Percentiles rank a stretch among this genome's conserved stretches.
Conservation (phyloP, 768 basidiomycete species). For the Rhodotorula toruloides region DNA sequence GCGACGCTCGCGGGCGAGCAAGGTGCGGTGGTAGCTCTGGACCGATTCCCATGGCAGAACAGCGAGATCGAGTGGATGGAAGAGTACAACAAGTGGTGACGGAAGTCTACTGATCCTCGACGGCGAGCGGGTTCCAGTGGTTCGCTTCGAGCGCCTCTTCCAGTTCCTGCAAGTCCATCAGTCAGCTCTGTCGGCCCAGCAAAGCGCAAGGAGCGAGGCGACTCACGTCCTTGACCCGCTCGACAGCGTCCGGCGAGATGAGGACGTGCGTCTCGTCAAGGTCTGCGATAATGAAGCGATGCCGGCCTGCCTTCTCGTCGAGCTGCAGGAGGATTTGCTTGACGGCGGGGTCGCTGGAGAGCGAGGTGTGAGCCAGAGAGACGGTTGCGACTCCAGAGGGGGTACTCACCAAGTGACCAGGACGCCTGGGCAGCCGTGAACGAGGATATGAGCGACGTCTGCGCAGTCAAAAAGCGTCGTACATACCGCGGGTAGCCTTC, state of each 20-base stretch:
- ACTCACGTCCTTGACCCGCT: constrained; percentile 51
- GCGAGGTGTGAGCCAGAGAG: neutral
- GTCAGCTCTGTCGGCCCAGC: neutral
- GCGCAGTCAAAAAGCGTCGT: accelerated
- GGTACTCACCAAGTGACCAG: constrained; percentile 35
- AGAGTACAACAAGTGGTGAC: neutral
- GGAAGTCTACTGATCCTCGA: neutral
- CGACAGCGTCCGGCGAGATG: constrained; percentile 76
- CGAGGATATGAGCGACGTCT: neutral
- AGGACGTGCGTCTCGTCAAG: constrained; percentile 76
- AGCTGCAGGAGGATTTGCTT: constrained; percentile 74
- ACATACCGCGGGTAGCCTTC: constrained; percentile 35
- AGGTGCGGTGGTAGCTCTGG: constrained; percentile 58
- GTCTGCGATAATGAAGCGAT: constrained; percentile 72
- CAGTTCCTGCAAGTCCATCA: constrained; percentile 5
- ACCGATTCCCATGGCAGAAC: constrained; percentile 50
- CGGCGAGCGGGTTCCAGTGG: neutral
- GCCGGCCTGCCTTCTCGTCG: constrained; percentile 55
- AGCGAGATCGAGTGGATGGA: neutral
- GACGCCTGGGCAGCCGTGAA: constrained; percentile 11
- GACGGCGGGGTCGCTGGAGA: constrained; percentile 73
- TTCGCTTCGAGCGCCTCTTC: constrained; percentile 28
- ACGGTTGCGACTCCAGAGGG: neutral
- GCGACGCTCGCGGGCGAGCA: constrained; percentile 4
- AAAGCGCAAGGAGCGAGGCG: too few species aligned